Percentiles rank a stretch among this genome's conserved stretches.
These are phyloP conservation scores for Penicillium daleae DNA, from an alignment of 495 filamentous ascomycete genomes.

Conservation along the genomic window DNA sequence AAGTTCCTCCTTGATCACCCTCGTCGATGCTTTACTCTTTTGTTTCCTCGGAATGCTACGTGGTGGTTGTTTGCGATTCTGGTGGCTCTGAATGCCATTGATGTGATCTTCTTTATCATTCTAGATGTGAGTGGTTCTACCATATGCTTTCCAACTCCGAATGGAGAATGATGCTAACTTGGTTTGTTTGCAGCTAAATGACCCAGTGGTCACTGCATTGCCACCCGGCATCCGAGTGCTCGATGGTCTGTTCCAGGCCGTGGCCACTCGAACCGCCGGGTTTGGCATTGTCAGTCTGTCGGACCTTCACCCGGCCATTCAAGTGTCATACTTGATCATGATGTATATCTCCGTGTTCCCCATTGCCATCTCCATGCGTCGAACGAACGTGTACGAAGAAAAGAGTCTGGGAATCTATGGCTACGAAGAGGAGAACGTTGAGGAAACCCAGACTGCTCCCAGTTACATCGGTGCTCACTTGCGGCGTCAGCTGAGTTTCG, in stretches of 20 bases:
- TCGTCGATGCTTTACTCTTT: constrained; percentile 88
- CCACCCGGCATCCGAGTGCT: constrained; percentile 73
- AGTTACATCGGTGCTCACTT: constrained; percentile 89
- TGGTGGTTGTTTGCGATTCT: constrained; percentile 94
- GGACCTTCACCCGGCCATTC: constrained; percentile 82
- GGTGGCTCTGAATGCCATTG: constrained; percentile 77
- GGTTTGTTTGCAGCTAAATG: constrained; percentile 59
- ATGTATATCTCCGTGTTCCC: constrained; percentile 99
- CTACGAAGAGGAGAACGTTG: constrained; percentile 44
- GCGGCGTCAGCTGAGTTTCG: constrained; percentile 87
- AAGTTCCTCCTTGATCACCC: constrained; percentile 92
- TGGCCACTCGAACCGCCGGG: constrained; percentile 84
- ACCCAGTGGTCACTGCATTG: constrained; percentile 61
- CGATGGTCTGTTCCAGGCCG: constrained; percentile 86
- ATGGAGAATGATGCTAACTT: constrained; percentile 1
- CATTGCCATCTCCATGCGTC: constrained; percentile 89
- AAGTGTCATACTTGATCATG: constrained; percentile 96
- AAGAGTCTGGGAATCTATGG: constrained; percentile 83
- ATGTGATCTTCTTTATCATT: constrained; percentile 86
- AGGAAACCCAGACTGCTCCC: constrained; percentile 58
- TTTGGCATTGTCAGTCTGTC: constrained; percentile 79
- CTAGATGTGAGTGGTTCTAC: constrained; percentile 68
- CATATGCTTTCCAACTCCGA: background rate
- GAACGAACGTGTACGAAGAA: constrained; percentile 97
- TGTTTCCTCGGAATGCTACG: constrained; percentile 88